Conservation (phyloP, 78 protist species). For the Planoprotostelium fungivorum region DNA sequence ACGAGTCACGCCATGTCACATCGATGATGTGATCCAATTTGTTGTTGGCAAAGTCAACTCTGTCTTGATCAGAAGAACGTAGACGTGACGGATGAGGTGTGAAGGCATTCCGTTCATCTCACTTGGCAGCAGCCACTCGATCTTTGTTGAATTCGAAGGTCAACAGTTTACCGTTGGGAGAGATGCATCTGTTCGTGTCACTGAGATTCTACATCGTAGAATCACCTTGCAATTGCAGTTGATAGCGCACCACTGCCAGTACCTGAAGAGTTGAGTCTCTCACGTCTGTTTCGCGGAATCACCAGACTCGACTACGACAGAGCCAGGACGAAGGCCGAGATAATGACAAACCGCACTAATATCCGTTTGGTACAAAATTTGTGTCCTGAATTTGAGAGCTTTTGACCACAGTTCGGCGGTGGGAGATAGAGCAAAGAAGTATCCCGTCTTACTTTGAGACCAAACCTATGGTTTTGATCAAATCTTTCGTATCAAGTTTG, state of each 20-base stretch:
- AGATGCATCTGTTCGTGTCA: conserved; percentile 34
- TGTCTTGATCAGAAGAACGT: neutral
- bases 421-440: neutral
- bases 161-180: conserved; percentile 69
- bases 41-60: conserved; percentile 30
- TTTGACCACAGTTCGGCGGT: neutral
- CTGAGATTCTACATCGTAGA: neutral
- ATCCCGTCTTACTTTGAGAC: neutral
- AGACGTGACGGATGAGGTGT: neutral
- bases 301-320: neutral
- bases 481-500: too few relatives aligned
- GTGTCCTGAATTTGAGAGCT: neutral
- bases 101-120: too few relatives aligned
- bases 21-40: conserved; percentile 28
- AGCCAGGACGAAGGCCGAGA: neutral
- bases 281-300: neutral
- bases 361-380: neutral
- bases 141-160: conserved; percentile 86
- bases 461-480: neutral
- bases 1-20: conserved; percentile 50
- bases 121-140: conserved; percentile 37
- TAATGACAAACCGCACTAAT: neutral
- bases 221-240: conserved; percentile 48
- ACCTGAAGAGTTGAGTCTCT: conserved; percentile 55
- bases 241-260: conserved; percentile 86